Percentiles rank a stretch among this genome's conserved stretches.
phyloP scores from a whole-genome alignment of 2,329 filamentous ascomycete species.

The Trichoderma brevicompactum region DNA sequence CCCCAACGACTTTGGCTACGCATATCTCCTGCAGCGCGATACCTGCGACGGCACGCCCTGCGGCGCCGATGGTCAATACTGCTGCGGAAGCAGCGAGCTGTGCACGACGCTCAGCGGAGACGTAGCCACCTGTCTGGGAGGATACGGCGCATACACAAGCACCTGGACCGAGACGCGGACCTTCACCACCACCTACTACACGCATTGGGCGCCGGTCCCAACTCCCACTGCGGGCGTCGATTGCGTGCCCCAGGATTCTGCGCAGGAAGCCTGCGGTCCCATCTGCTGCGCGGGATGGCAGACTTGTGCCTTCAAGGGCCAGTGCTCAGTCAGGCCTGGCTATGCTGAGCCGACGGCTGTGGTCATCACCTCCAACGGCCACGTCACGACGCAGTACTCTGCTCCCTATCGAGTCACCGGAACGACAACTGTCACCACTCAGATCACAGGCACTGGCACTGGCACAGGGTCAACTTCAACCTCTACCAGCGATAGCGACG shows the following conservation, averaged over 20 bases:
- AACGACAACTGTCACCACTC: slow-evolving; percentile 58
- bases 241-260: slow-evolving; percentile 56
- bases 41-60: slow-evolving; percentile 53
- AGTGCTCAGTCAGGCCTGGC: slow-evolving; percentile 61
- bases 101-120: slow-evolving; percentile 57
- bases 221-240: slow-evolving; percentile 49
- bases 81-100: slow-evolving; percentile 53
- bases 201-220: slow-evolving; percentile 52
- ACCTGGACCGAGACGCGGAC: slow-evolving; percentile 66
- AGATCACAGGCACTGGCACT: slow-evolving; percentile 33
- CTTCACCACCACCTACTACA: slow-evolving; percentile 63
- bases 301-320: slow-evolving; percentile 64
- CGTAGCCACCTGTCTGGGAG: slow-evolving; percentile 54
- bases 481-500: slow-evolving; percentile 49
- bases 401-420: slow-evolving; percentile 58
- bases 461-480: slow-evolving; percentile 51
- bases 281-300: slow-evolving; percentile 74
- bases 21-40: slow-evolving; percentile 53
- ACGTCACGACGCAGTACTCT: slow-evolving; percentile 60
- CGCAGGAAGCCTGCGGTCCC: slow-evolving; percentile 65
- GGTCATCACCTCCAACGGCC: slow-evolving; percentile 51
- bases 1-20: slow-evolving; percentile 53
- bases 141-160: slow-evolving; percentile 52
- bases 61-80: slow-evolving; percentile 59
- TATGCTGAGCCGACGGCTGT: slow-evolving; percentile 50